These are phyloP conservation scores for Microascus cirrosus DNA, from an alignment of 2,329 filamentous ascomycete genomes.

Conservation along the genomic window DNA sequence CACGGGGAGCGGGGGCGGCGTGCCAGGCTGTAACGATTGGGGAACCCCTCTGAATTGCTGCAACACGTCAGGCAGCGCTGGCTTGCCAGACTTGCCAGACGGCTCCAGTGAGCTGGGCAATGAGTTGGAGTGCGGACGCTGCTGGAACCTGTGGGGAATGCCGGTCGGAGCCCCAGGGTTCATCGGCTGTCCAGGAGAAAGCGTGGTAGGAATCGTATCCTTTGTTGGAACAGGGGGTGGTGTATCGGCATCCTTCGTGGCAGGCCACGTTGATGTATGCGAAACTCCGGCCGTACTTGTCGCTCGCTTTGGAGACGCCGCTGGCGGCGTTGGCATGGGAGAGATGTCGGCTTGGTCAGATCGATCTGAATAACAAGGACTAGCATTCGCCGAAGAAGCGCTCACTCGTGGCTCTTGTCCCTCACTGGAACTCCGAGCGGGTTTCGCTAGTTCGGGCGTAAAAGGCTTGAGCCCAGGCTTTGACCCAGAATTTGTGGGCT, in stretches of 20 bases:
- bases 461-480: constrained; percentile 4
- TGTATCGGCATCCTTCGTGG: background rate
- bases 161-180: background rate
- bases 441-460: background rate
- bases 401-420: background rate
- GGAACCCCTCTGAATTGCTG: background rate
- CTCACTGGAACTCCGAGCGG: background rate
- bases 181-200: background rate
- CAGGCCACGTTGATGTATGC: background rate
- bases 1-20: background rate
- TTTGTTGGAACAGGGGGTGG: background rate
- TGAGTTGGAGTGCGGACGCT: constrained; percentile 3
- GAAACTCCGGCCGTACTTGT: background rate
- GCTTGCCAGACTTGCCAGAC: no score
- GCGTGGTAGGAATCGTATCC: background rate
- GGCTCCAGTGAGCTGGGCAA: background rate
- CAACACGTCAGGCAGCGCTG: background rate
- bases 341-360: background rate
- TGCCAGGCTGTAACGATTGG: background rate
- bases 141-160: background rate
- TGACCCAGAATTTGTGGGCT: constrained; percentile 2
- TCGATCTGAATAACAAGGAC: background rate
- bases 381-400: background rate
- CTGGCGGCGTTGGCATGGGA: background rate
- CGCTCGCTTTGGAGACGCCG: background rate